Conservation (phyloP, 1,284 basidiomycete species). For the Ceratobasidium sp. region DNA sequence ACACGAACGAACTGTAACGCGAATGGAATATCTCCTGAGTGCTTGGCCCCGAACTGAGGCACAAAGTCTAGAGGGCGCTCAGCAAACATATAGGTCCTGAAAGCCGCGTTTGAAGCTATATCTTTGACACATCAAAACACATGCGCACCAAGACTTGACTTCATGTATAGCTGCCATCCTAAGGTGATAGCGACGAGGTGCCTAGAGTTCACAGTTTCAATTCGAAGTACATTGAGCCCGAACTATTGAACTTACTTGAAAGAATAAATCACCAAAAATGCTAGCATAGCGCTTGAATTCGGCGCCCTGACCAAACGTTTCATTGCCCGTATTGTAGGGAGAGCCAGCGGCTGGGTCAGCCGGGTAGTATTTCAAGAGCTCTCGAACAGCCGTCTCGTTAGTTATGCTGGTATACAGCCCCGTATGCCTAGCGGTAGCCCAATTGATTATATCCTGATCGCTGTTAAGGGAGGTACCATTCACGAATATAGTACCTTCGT, state of each 20-base stretch:
- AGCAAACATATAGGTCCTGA: too few species aligned
- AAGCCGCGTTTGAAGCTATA: too few species aligned
- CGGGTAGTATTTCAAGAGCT: conserved; percentile 40
- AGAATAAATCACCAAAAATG: conserved; percentile 37
- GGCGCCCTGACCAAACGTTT: conserved; percentile 15
- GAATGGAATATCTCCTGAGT: too few species aligned
- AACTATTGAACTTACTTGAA: conserved; percentile 18
- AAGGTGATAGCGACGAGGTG: too few species aligned
- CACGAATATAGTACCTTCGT: conserved; percentile 51
- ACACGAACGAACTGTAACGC: background rate
- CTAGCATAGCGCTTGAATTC: conserved; percentile 38
- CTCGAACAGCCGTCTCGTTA: conserved; percentile 24
- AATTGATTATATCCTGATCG: conserved; percentile 23
- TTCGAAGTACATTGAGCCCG: too few species aligned
- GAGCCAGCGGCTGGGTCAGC: conserved; percentile 38
- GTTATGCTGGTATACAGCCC: conserved; percentile 12
- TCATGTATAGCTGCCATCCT: too few species aligned
- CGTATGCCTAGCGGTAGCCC: conserved; percentile 7
- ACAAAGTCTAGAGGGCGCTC: too few species aligned
- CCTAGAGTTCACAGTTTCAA: too few species aligned
- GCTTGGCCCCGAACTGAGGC: too few species aligned
- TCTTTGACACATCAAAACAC: too few species aligned
- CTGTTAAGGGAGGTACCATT: conserved; percentile 39
- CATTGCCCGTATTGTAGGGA: conserved; percentile 42
- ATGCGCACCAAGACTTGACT: too few species aligned